These are phyloP conservation scores for Populus hybrid DNA, from an alignment of 441 rosid genomes.

Conservation along the genomic window DNA sequence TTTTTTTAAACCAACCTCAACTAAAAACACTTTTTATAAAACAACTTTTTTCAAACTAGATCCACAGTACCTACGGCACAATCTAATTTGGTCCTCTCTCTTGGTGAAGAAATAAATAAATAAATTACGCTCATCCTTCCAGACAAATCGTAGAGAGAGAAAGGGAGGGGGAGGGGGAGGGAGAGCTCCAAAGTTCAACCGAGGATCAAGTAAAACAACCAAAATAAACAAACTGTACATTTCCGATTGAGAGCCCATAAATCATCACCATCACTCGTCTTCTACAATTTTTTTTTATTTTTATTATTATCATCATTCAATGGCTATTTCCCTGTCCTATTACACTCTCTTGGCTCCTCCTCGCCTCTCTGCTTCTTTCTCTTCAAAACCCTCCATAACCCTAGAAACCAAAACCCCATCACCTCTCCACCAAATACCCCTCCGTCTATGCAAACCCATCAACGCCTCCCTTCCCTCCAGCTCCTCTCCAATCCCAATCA, in stretches of 20 bases:
- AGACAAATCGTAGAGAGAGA: no score
- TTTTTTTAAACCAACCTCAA: no score
- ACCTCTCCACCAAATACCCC: conserved; percentile 22
- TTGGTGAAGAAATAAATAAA: not conserved
- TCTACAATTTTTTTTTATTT: not conserved
- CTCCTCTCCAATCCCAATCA: conserved; percentile 16
- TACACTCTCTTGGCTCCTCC: conserved; percentile 30
- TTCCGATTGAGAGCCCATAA: not conserved
- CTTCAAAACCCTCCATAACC: conserved; percentile 23
- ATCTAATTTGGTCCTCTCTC: not conserved
- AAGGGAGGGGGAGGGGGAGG: not conserved
- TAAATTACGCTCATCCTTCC: no score
- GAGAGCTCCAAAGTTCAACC: not conserved
- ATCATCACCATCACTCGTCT: not conserved
- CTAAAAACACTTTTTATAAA: no score
- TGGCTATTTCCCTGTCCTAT: conserved; percentile 44
- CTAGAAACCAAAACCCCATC: conserved; percentile 18
- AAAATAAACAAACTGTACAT: no score
- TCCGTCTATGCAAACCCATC: conserved; percentile 16
- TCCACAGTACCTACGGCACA: no score
- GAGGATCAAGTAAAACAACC: no score
- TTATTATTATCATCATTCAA: conserved; percentile 1
- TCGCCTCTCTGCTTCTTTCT: conserved; percentile 17
- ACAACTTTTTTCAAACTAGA: no score
- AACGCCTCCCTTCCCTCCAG: conserved; percentile 18